These are phyloP conservation scores for Colletotrichum trifolii DNA, from an alignment of 2,329 filamentous ascomycete genomes.

Conservation along the genomic window DNA sequence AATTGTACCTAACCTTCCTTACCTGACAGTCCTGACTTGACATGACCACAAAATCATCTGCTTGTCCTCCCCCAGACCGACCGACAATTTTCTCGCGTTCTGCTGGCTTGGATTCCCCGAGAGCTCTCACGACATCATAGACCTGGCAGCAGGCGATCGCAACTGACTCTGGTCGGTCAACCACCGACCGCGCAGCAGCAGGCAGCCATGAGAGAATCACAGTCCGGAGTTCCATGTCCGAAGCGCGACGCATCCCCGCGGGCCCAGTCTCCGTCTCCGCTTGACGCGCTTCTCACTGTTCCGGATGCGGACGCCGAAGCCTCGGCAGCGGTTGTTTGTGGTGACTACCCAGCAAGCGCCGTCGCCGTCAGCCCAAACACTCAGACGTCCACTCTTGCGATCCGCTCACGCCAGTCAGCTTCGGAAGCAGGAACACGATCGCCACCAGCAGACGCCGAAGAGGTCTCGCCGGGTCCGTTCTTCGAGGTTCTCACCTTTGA, in stretches of 20 bases:
- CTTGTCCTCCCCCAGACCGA: neutral
- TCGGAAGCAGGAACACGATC: neutral
- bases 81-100: neutral
- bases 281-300: constrained; percentile 26
- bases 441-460: neutral
- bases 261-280: neutral
- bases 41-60: constrained; percentile 8
- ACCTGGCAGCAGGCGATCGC: neutral
- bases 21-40: neutral
- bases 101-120: neutral
- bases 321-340: constrained; percentile 20
- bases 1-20: constrained; percentile 7
- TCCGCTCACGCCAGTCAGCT: constrained; percentile 2
- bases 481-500: constrained; percentile 34
- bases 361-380: neutral
- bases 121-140: neutral
- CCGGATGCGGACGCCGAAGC: constrained; percentile 29
- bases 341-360: constrained; percentile 1
- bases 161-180: neutral
- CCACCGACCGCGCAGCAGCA: neutral
- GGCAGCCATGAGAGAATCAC: constrained; percentile 25
- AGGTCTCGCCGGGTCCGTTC: constrained; percentile 19
- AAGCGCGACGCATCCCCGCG: constrained; percentile 15
- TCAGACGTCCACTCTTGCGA: neutral
- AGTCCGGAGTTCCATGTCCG: constrained; percentile 14